These are phyloP conservation scores for Xylogone sp. DNA, from an alignment of 2,329 filamentous ascomycete genomes.

Conservation along the genomic window DNA sequence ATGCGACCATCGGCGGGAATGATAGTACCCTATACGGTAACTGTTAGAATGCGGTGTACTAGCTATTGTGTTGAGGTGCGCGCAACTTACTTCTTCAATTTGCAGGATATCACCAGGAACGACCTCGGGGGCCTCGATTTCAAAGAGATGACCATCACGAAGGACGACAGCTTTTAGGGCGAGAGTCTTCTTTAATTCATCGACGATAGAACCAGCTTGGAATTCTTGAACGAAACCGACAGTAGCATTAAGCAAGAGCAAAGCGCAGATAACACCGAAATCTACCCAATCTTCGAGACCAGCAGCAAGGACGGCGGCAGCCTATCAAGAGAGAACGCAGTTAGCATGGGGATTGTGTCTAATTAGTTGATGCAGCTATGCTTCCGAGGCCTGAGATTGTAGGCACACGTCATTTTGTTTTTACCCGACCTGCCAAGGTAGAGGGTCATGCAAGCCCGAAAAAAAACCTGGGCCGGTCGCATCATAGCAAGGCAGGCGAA, in stretches of 20 bases:
- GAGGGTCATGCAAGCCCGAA: too few species aligned
- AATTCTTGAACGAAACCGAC: constrained; percentile 90
- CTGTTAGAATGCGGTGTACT: constrained; percentile 7
- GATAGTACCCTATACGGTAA: constrained; percentile 63
- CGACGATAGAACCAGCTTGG: constrained; percentile 86
- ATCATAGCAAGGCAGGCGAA: not conserved
- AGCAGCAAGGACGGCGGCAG: constrained; percentile 73
- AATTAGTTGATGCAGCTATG: too few species aligned
- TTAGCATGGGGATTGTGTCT: too few species aligned
- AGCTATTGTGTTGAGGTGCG: not conserved
- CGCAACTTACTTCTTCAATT: constrained; percentile 63
- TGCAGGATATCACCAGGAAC: constrained; percentile 88
- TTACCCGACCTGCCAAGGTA: not conserved
- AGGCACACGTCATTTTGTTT: not conserved
- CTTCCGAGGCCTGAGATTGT: not conserved
- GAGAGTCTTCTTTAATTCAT: constrained; percentile 85
- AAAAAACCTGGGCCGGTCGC: too few species aligned
- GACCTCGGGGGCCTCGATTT: constrained; percentile 78
- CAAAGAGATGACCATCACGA: constrained; percentile 72
- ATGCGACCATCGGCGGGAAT: constrained; percentile 86
- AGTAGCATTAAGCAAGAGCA: constrained; percentile 77
- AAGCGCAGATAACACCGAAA: constrained; percentile 84
- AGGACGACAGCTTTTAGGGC: constrained; percentile 85
- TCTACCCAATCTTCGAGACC: constrained; percentile 89
- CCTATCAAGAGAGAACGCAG: constrained; percentile 30